These are phyloP conservation scores for Sporisorium exsertum DNA, from an alignment of 1,284 basidiomycete genomes.

Conservation along the genomic window DNA sequence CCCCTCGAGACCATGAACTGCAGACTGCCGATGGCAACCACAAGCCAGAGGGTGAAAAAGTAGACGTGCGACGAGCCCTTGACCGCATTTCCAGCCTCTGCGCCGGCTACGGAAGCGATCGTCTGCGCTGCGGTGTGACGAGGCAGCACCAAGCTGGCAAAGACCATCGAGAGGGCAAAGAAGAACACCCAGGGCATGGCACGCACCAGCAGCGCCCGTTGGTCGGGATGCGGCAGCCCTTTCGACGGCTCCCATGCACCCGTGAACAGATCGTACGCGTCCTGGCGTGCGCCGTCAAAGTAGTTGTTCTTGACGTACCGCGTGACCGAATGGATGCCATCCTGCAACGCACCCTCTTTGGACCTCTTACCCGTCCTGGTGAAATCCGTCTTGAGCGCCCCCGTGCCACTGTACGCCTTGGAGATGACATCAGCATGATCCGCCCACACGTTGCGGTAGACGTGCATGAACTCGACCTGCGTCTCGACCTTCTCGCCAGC, in stretches of 20 bases:
- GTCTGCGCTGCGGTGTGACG: constrained; percentile 33
- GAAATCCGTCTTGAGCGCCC: constrained; percentile 96
- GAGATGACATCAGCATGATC: constrained; percentile 95
- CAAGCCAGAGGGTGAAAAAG: constrained; percentile 54
- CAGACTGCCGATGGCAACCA: constrained; percentile 39
- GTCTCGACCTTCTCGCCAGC: constrained; percentile 59
- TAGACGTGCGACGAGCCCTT: constrained; percentile 23
- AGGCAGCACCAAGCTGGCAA: constrained; percentile 55
- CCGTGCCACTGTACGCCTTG: constrained; percentile 92
- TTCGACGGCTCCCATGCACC: constrained; percentile 81
- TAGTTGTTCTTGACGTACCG: constrained; percentile 97
- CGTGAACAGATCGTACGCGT: constrained; percentile 81
- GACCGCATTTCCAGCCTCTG: constrained; percentile 10
- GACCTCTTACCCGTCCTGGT: constrained; percentile 87
- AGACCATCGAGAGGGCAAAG: constrained; percentile 82
- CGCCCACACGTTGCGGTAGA: constrained; percentile 97
- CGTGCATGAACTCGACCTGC: constrained; percentile 72
- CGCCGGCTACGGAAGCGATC: constrained; percentile 13
- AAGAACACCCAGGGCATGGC: constrained; percentile 85
- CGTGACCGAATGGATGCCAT: constrained; percentile 86
- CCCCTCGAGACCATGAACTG: constrained; percentile 63
- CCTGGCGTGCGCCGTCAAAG: constrained; percentile 90
- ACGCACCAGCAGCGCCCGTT: constrained; percentile 81
- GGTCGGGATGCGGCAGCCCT: constrained; percentile 80
- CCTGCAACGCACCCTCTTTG: constrained; percentile 83